Conservation (phyloP, 2,329 filamentous ascomycete species). For the Metarhizium rileyi region DNA sequence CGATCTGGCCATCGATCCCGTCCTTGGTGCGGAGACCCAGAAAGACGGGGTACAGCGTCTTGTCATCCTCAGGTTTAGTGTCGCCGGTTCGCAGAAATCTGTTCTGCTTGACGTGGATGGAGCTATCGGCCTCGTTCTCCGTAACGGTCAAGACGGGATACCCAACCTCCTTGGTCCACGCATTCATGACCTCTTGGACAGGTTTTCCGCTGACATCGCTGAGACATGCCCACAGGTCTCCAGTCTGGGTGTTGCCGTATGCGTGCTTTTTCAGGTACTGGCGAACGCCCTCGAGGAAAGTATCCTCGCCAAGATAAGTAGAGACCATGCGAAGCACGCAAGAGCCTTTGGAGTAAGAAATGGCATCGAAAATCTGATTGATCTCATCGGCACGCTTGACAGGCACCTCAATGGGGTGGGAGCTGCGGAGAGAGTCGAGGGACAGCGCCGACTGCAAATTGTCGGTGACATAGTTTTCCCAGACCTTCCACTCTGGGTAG, state of each 20-base stretch:
- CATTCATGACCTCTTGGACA: slow-evolving; percentile 81
- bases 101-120: slow-evolving; percentile 86
- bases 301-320: slow-evolving; percentile 84
- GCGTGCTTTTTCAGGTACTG: slow-evolving; percentile 91
- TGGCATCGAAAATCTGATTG: slow-evolving; percentile 96
- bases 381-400: slow-evolving; percentile 94
- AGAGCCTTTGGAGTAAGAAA: slow-evolving; percentile 94
- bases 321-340: slow-evolving; percentile 96
- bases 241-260: slow-evolving; percentile 89
- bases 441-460: slow-evolving; percentile 81
- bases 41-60: slow-evolving; percentile 82
- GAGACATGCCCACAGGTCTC: slow-evolving; percentile 82
- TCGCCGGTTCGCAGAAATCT: slow-evolving; percentile 88
- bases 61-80: slow-evolving; percentile 85
- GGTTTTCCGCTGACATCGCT: slow-evolving; percentile 85
- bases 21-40: slow-evolving; percentile 74
- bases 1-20: slow-evolving; percentile 57
- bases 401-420: slow-evolving; percentile 91
- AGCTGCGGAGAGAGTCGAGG: slow-evolving; percentile 85
- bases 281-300: slow-evolving; percentile 85
- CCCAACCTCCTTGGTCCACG: slow-evolving; percentile 95
- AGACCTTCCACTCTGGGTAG: slow-evolving; percentile 97
- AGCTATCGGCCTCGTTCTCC: slow-evolving; percentile 50
- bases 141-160: slow-evolving; percentile 86
- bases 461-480: slow-evolving; percentile 90